Base-by-base conservation (phyloP, 441 rosid genomes). In the Populus trichocarpa region DNA sequence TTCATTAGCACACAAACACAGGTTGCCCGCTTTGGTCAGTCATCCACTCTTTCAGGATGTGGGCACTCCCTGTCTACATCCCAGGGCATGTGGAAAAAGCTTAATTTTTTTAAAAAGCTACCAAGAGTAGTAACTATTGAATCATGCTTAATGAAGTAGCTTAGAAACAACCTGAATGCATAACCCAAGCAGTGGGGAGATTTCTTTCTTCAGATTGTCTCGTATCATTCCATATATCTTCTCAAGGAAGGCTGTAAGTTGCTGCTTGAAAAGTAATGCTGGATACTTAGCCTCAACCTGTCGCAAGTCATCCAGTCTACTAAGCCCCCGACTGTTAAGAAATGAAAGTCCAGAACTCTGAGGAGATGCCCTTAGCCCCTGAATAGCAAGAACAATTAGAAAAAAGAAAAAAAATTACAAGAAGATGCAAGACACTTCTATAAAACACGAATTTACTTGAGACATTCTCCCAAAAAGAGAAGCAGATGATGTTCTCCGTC, bases 201-300 rank as follows among this genome's bases (percentile, higher is more conserved):
- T 94, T 89, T 97, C 99, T 83, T 93, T 97, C 88, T 97, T 97
- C 76, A 97, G 84, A 83, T 87, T 97, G 90, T 97, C 99, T 80
- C 99, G 87, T 75, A 97, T 94, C 98, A 95, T 92, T 86, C 99
- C 99, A 89, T 97, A 97, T 82, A 97, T 91, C 89, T 97, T 97
- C 90, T 97, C 99, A 71, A 95, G 97, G 90, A 89, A 97, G 76
- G 99, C 99, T 28, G 99, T 97, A 78, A 97, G 98, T 89, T 97
- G 99, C 88, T 97, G 99, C 86, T 97, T 97, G 85, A 97, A 97
- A 81, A 97, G 94, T 80, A 97, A 88, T 20, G 99, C 99, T 7
- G 99, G 99, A 85, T 97, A 97, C 83, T 97, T 95, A 76, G 99
- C 99, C 86, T 97, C 99, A 77, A 97, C 99, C 84, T 97, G 99